Base-by-base conservation (phyloP, 768 basidiomycete genomes). In the Russula griseocarnosa region DNA sequence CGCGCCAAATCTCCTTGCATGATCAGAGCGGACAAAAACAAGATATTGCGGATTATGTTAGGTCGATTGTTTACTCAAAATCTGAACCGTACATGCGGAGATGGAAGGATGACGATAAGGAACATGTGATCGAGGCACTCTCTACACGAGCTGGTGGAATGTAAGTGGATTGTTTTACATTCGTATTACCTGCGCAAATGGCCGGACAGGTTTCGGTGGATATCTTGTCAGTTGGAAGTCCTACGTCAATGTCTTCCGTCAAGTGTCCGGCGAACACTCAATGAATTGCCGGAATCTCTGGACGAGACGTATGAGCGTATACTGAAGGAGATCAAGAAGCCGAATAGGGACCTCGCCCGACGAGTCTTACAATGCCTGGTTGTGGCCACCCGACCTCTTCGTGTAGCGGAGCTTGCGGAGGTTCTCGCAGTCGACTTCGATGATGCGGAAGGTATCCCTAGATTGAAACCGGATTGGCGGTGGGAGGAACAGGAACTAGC, bases 281-380 rank as follows among this genome's bases (percentile, higher is more conserved):
- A 3, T 7, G 26, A 42, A n/a, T 20, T 56, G 8, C 55, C 55
- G 0, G 18, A 56, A 20, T 20, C 38, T 0, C 20, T 56, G 40
- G 55, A 42, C 22, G 28, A 30, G 40, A 56, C 55, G 1, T 56
- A 56, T 18, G 26, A 42, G 55, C 55, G 55, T 6, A 24, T 56
- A 20, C 26, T 56, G 18, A 26, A 5, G 9, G 55, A 28, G 0
- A 56, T 56, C 28, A 30, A 28, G 9, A 56, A 20, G 38, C 26
- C 40, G 10, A 56, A n/a, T 3, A 28, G 20, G 13, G 10, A 24
- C 1, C 4, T 26, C 9, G 55, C 40, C 11, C 40, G 0, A 10
- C 40, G 38, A 4, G 10, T 56, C 3, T 44, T 56, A 2, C 40
- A 56, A 44, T 56, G 40, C 28, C 26, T 56, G 4, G 40, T 26